Evolutionary conservation across 2,329 filamentous ascomycete species (phyloP).

Genomic region (Calonectria ilicicola): DNA sequence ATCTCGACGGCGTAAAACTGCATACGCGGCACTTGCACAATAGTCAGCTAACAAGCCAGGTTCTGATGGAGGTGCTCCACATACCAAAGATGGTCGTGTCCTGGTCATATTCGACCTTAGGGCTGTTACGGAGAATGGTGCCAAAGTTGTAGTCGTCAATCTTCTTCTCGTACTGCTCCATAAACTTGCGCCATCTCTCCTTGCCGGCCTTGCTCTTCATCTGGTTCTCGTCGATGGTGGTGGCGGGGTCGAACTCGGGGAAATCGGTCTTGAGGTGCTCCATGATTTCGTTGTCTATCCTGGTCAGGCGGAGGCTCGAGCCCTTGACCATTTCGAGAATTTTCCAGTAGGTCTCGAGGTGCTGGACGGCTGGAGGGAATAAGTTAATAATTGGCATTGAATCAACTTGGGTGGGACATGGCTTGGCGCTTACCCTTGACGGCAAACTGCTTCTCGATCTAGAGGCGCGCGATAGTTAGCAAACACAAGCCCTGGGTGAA

Average conservation of each 20-base stretch:
- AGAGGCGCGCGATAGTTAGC: neutral
- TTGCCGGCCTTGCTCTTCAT: conserved; percentile 99
- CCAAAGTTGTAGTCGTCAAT: conserved; percentile 99
- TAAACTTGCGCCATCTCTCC: conserved; percentile 93
- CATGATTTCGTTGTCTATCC: conserved; percentile 94
- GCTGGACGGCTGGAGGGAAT: conserved; percentile 76
- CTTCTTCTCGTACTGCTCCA: conserved; percentile 93
- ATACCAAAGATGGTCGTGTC: conserved; percentile 91
- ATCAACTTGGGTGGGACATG: neutral
- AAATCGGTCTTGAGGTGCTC: conserved; percentile 89
- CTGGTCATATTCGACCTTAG: conserved; percentile 87
- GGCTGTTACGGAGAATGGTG: conserved; percentile 85
- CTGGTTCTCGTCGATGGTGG: conserved; percentile 85
- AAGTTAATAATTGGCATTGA: neutral
- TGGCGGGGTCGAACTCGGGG: conserved; percentile 89
- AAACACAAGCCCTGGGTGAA: neutral
- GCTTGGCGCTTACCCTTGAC: conserved; percentile 78
- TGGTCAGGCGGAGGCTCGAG: conserved; percentile 90
- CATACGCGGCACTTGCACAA: conserved; percentile 62
- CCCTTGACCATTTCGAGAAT: conserved; percentile 93
- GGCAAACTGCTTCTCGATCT: conserved; percentile 99
- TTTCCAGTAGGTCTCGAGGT: conserved; percentile 97
- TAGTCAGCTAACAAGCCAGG: neutral
- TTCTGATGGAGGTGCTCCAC: neutral
- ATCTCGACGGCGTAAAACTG: conserved; percentile 69